A percentile compares a stretch with the other conserved stretches of the same genome.
These are phyloP conservation scores for Crassisporium funariophilum DNA, from an alignment of 768 basidiomycete genomes.

Conservation along the genomic window DNA sequence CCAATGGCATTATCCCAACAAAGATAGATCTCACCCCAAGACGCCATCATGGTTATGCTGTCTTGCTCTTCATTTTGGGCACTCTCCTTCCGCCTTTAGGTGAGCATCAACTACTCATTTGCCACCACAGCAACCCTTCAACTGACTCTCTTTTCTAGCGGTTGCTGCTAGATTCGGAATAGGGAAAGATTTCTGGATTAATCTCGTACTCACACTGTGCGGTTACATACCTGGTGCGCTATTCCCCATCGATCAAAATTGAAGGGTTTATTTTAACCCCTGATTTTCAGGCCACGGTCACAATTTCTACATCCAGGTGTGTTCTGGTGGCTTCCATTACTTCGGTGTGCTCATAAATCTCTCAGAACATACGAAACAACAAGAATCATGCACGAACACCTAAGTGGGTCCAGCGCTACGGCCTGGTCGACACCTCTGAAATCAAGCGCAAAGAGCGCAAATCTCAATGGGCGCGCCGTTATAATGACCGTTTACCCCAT, in stretches of 20 bases:
- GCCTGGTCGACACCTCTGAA: conserved; percentile 80
- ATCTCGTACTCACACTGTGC: conserved; percentile 82
- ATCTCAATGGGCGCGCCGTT: conserved; percentile 86
- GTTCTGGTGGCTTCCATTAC: conserved; percentile 6
- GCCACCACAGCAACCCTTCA: conserved; percentile 1
- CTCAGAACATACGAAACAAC: conserved; percentile 92
- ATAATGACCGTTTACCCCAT: conserved; percentile 75
- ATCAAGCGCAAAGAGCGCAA: conserved; percentile 77
- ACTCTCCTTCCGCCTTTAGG: conserved; percentile 91
- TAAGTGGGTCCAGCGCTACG: conserved; percentile 91
- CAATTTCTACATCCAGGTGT: conserved; percentile 90
- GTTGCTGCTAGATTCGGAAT: conserved; percentile 93
- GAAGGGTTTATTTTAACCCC: conserved; percentile 6
- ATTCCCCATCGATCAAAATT: conserved; percentile 3
- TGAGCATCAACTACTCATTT: conserved; percentile 33
- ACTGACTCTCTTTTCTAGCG: conserved; percentile 53
- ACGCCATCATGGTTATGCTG: conserved; percentile 78
- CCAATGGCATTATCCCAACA: conserved; percentile 40
- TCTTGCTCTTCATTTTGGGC: conserved; percentile 85
- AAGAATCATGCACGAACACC: conserved; percentile 92
- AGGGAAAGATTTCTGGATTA: conserved; percentile 89
- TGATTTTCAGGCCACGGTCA: conserved; percentile 72
- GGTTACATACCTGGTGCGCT: conserved; percentile 83
- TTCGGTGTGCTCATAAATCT: conserved; percentile 6
- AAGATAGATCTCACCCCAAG: conserved; percentile 69